Conservation (phyloP, 768 basidiomycete genomes). For the Cantharellus anzutake region DNA sequence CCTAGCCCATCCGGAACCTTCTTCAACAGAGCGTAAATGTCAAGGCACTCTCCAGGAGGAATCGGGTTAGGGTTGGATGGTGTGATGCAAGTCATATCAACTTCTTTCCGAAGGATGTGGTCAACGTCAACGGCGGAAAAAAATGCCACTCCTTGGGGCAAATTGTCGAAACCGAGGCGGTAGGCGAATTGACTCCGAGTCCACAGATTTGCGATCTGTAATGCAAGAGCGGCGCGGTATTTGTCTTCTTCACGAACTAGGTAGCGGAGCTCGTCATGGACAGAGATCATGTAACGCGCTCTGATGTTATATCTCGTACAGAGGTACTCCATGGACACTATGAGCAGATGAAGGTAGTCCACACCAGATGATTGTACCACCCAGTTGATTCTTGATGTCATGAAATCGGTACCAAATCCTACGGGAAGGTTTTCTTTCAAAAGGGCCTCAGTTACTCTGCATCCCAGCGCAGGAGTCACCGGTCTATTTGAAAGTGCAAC, state of each 20-base stretch:
- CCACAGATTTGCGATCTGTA: slow-evolving; percentile 95
- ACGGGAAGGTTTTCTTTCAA: slow-evolving; percentile 73
- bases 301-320: slow-evolving; percentile 61
- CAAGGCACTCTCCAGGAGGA: slow-evolving; percentile 70
- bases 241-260: slow-evolving; percentile 75
- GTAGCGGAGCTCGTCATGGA: slow-evolving; percentile 93
- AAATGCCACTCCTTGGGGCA: slow-evolving; percentile 90
- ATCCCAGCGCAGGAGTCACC: slow-evolving; percentile 82
- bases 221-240: slow-evolving; percentile 76
- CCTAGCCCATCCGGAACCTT: slow-evolving; percentile 47
- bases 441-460: slow-evolving; percentile 86
- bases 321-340: slow-evolving; percentile 87
- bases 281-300: slow-evolving; percentile 87
- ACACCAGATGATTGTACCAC: slow-evolving; percentile 97
- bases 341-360: slow-evolving; percentile 91
- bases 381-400: slow-evolving; percentile 98
- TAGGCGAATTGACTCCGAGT: slow-evolving; percentile 81
- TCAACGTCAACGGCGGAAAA: slow-evolving; percentile 96
- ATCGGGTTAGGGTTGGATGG: slow-evolving; percentile 76
- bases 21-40: slow-evolving; percentile 43
- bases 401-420: slow-evolving; percentile 68
- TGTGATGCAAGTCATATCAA: slow-evolving; percentile 88
- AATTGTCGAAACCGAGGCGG: slow-evolving; percentile 86
- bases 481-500: slow-evolving; percentile 78
- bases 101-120: slow-evolving; percentile 79